Evolutionary conservation across 352 stramenopile species (phyloP), one percentile per base, ranked within the genome.

Genomic region (Elongisporangium undulatum): DNA sequence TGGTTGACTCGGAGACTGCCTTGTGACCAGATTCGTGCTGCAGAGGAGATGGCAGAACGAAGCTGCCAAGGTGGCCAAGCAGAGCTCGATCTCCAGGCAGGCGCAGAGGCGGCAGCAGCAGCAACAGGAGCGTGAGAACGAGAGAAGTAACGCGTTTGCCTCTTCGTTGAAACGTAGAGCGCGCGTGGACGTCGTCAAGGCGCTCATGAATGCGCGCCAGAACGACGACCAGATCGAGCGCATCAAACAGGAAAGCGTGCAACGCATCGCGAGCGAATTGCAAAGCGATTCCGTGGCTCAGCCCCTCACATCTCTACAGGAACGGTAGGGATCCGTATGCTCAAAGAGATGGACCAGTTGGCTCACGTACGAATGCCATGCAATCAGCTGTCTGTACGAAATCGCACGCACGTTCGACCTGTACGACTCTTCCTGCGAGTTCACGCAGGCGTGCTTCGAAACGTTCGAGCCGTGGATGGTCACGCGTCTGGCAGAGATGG

Each of bases 401-500:
- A 87, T 92, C 49, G 82, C 80, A 23, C 74, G 74, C 38, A 82
- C 78, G n/a, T 90, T 92, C 50, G 82, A 92, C 53, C 67, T 87
- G 39, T 90, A 89, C 66, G 72, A 62, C 15, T 68, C 77, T 6
- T 71, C 68, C 19, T 90, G 82, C 53, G 67, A 79, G 29, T 85
- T 79, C 67, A 89, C 79, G 13, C 71, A 76, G 17, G 65, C 76
- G 17, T 90, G 82, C 57, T 92, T 90, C 39, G 55, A 66, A 3
- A 82, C 74, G 0, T 86, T 90, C 21, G 80, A 89, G 70, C 80
- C 80, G 13, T 92, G 82, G 82, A 92, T 92, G 82, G 64, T 92
- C 51, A 85, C 80, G 8, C 69, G 72, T 26, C 55, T 92, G 8
- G 75, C 82, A 19, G 75, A 82, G 52, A 56, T 92, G 10, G 72